A percentile compares a stretch with the other conserved stretches of the same genome.
These are phyloP conservation scores for Penicillium psychrosexuale DNA, from an alignment of 2,329 filamentous ascomycete genomes.

Conservation along the genomic window DNA sequence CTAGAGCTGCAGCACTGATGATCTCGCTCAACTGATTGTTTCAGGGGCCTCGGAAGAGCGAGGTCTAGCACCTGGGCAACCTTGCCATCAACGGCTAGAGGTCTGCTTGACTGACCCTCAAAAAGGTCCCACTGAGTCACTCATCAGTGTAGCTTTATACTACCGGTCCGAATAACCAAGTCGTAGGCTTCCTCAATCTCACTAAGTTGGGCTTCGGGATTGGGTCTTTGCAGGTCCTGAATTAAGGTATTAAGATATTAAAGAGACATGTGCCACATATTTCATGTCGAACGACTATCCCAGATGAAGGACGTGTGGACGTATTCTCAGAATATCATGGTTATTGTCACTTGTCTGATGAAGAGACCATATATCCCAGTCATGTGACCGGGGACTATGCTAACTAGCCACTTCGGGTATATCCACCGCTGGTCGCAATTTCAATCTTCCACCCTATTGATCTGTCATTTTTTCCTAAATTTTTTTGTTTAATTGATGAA, in stretches of 20 bases:
- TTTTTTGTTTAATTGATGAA: too few relatives aligned
- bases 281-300: not conserved
- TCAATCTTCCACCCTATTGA: too few relatives aligned
- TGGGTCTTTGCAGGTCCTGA: not conserved
- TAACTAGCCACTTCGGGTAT: too few relatives aligned
- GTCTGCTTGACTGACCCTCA: not conserved
- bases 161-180: not conserved
- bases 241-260: not conserved
- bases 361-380: not conserved
- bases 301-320: too few relatives aligned
- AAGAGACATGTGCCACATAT: not conserved
- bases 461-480: too few relatives aligned
- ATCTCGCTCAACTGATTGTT: not conserved
- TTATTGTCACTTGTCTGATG: not conserved
- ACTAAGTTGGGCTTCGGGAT: not conserved
- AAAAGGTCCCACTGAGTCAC: too few relatives aligned
- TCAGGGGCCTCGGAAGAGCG: not conserved
- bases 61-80: not conserved
- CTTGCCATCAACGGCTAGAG: not conserved
- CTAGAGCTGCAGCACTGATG: slow-evolving; percentile 8
- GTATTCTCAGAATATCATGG: not conserved
- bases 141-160: not conserved
- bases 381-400: not conserved
- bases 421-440: too few relatives aligned
- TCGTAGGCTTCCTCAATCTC: not conserved